These are phyloP conservation scores for Glutinoglossum americanum DNA, from an alignment of 495 filamentous ascomycete genomes.

Conservation along the genomic window DNA sequence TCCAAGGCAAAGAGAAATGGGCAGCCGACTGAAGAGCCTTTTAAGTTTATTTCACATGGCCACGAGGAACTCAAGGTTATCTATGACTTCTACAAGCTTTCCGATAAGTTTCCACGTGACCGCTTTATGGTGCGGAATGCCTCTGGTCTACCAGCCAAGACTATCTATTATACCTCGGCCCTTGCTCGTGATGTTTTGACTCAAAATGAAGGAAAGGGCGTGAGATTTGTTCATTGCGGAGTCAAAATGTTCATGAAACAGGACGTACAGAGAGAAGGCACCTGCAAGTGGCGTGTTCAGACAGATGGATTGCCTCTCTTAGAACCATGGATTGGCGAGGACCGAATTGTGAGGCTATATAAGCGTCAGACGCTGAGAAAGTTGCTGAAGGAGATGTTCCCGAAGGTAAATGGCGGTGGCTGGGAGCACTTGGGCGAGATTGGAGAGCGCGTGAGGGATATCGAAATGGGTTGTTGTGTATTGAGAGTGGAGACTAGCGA, in stretches of 20 bases:
- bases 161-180: constrained; percentile 86
- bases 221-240: constrained; percentile 91
- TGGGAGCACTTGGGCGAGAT: constrained; percentile 72
- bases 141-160: constrained; percentile 55
- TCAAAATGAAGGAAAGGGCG: constrained; percentile 64
- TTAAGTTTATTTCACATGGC: constrained; percentile 58
- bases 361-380: constrained; percentile 54
- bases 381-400: constrained; percentile 87
- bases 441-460: constrained; percentile 53
- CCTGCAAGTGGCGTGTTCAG: constrained; percentile 89
- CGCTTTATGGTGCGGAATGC: constrained; percentile 94
- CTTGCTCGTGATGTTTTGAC: constrained; percentile 63
- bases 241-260: constrained; percentile 98
- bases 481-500: constrained; percentile 54
- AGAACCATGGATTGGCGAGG: constrained; percentile 67
- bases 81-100: constrained; percentile 61
- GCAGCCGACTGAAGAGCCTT: constrained; percentile 26
- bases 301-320: constrained; percentile 75
- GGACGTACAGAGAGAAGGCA: constrained; percentile 61
- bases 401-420: constrained; percentile 43
- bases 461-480: constrained; percentile 83
- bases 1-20: not conserved
- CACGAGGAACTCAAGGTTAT: constrained; percentile 57
- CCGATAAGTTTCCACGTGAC: constrained; percentile 60
- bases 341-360: constrained; percentile 48